Conservation (phyloP, 345 rosid species). For the Toxicodendron radicans region DNA sequence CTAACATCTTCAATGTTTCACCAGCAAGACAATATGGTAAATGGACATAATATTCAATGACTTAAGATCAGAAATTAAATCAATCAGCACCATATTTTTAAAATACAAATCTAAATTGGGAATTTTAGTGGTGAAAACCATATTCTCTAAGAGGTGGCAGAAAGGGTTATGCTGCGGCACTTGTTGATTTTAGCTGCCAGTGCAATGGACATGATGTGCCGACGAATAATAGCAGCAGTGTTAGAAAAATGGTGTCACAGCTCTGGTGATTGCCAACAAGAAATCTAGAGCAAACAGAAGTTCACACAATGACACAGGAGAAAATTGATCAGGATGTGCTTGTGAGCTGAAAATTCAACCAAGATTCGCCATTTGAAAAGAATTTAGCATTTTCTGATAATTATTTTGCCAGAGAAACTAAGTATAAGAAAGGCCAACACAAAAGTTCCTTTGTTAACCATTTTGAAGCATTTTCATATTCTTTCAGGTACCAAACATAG, state of each 20-base stretch:
- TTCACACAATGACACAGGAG: neutral
- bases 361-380: neutral
- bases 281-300: slow-evolving; percentile 2
- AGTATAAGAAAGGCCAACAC: neutral
- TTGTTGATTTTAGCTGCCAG: neutral
- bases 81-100: neutral
- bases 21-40: neutral
- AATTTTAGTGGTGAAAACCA: too few relatives aligned
- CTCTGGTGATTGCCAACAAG: neutral
- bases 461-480: neutral
- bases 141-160: too few relatives aligned
- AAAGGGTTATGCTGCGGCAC: too few relatives aligned
- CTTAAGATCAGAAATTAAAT: neutral
- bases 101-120: too few relatives aligned
- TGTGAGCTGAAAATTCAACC: slow-evolving; percentile 2
- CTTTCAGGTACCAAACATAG: too few relatives aligned
- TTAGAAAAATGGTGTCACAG: neutral
- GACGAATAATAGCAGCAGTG: neutral
- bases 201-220: neutral
- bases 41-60: neutral
- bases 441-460: neutral
- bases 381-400: neutral
- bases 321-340: neutral
- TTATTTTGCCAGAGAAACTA: neutral
- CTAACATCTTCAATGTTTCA: neutral